A percentile compares a stretch with the other conserved stretches of the same genome.
These are phyloP conservation scores for Clavispora phyllophila DNA, from an alignment of 805 yeast species.

Conservation along the genomic window DNA sequence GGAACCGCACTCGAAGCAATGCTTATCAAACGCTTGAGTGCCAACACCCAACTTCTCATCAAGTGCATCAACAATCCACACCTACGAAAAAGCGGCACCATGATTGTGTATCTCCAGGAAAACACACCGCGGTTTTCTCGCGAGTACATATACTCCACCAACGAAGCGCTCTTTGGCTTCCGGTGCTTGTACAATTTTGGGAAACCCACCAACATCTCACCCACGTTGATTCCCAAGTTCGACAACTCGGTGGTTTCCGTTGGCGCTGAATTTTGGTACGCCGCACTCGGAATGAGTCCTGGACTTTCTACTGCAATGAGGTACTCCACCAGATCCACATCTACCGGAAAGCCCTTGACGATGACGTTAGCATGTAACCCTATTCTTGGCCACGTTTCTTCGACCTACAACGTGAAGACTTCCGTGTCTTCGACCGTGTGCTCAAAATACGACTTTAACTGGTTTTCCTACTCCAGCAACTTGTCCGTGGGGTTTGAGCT, in stretches of 20 bases:
- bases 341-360: constrained; percentile 85
- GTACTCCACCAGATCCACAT: constrained; percentile 78
- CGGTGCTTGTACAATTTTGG: constrained; percentile 70
- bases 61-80: constrained; percentile 71
- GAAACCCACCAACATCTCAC: constrained; percentile 5
- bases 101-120: constrained; percentile 69
- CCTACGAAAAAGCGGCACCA: constrained; percentile 46
- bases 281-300: constrained; percentile 77
- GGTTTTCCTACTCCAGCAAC: constrained; percentile 86
- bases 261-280: constrained; percentile 89
- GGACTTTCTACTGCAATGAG: constrained; percentile 83
- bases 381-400: constrained; percentile 79
- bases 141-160: constrained; percentile 77
- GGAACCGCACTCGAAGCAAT: constrained; percentile 84
- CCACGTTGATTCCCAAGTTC: constrained; percentile 29
- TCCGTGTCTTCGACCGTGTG: constrained; percentile 70
- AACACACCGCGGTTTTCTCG: constrained; percentile 58
- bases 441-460: constrained; percentile 82
- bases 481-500: constrained; percentile 82
- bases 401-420: constrained; percentile 83
- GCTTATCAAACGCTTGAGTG: constrained; percentile 59
- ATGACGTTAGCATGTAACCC: constrained; percentile 87
- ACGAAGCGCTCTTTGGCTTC: constrained; percentile 78
- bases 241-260: constrained; percentile 63
- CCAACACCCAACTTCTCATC: constrained; percentile 58